These are phyloP conservation scores for Aspergillus japonicus DNA, from an alignment of 2,329 filamentous ascomycete species.

Conservation along the genomic window DNA sequence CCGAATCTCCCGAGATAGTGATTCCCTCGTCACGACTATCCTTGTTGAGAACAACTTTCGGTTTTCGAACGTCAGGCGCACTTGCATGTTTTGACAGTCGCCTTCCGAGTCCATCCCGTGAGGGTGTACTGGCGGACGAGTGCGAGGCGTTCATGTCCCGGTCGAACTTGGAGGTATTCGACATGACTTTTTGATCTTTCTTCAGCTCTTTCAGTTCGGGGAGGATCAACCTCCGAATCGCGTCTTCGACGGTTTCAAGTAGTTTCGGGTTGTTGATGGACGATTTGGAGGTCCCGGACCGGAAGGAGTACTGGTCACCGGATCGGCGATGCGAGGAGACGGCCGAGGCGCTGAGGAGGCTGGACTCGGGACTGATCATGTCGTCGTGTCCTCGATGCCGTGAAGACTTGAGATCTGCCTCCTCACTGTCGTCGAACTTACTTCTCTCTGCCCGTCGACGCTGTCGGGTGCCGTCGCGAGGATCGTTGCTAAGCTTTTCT, in stretches of 20 bases:
- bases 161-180: slow-evolving; percentile 68
- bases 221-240: slow-evolving; percentile 82
- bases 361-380: slow-evolving; percentile 59
- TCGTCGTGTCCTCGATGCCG: slow-evolving; percentile 55
- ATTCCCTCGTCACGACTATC: slow-evolving; percentile 60
- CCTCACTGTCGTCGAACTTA: slow-evolving; percentile 48
- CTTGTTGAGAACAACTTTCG: slow-evolving; percentile 60
- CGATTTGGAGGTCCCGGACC: slow-evolving; percentile 61
- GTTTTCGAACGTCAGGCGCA: slow-evolving; percentile 60
- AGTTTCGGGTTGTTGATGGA: slow-evolving; percentile 91
- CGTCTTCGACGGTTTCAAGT: slow-evolving; percentile 88
- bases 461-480: slow-evolving; percentile 46
- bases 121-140: slow-evolving; percentile 55
- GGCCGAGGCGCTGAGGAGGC: slow-evolving; percentile 58
- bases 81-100: slow-evolving; percentile 62
- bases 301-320: slow-evolving; percentile 58
- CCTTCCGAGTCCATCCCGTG: slow-evolving; percentile 55
- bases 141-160: slow-evolving; percentile 63
- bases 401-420: slow-evolving; percentile 47
- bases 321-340: slow-evolving; percentile 55
- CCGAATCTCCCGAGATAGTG: slow-evolving; percentile 54
- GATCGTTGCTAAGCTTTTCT: slow-evolving; percentile 61
- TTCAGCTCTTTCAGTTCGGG: slow-evolving; percentile 91
- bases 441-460: slow-evolving; percentile 44
- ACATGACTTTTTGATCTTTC: slow-evolving; percentile 78